Evolutionary conservation across 1,284 basidiomycete genomes (phyloP), one percentile per base, ranked within the genome.

Genomic region (Ustilago shanxiensis): DNA sequence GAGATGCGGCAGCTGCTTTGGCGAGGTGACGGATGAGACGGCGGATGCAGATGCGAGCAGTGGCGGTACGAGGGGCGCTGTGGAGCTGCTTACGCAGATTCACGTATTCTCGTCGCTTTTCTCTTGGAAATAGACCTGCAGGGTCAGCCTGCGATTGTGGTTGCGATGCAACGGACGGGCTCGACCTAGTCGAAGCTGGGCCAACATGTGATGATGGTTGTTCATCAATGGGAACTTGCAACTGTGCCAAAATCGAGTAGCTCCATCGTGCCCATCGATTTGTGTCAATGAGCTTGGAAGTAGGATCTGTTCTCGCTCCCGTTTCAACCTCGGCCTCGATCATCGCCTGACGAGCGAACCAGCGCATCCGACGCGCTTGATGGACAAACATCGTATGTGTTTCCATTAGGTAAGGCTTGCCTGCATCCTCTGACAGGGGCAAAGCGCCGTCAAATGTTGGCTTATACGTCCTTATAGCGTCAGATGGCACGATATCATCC

Each of bases 331-430:
- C 58, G 4, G 41, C 35, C n/a, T 57, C 51, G 3, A 41, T 10
- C 3, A 64, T 61, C 8, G 71, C 71, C 16, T 39, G 41, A 22
- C 51, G 61, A 3, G 55, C 56, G 5, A 74, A 37, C 66, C 72
- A 74, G 16, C 50, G 59, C 58, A 66, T 41, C 18, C 57, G 58
- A 1, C 66, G 66, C 22, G 35, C 35, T 16, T 59, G 28, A 29
- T 61, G 55, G 29, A 77, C 28, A 31, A 66, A 77, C 26, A 77
- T 45, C 4, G 70, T 66, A 22, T 77, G 66, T 3, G 70, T 70
- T 31, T 72, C 74, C 35, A 2, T 14, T n/a, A 49, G 13, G 37
- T 24, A 37, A 2, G 74, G 74, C 16, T 4, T 31, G 33, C 52
- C 52, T 10, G 50, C 47, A 16, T 60, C 41, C 16, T 50, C 52